Evolutionary conservation across 2,329 filamentous ascomycete species (phyloP), one percentile per base, ranked within the genome.

Genomic region (Beauveria rudraprayagi): DNA sequence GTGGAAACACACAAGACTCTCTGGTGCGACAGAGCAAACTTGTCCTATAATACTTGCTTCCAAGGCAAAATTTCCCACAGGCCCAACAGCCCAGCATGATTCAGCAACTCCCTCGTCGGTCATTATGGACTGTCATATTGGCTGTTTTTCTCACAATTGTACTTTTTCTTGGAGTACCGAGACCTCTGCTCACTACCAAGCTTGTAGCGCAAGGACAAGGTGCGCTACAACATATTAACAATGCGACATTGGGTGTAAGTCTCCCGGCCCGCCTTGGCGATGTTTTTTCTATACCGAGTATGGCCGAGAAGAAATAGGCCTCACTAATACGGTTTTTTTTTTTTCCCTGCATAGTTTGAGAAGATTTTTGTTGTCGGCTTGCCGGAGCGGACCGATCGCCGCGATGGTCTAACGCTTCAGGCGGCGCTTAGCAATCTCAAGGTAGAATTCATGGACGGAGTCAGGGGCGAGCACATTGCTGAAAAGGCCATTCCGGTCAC

Each of bases 351-450:
- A 4, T 46, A 83, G 80, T 84, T 84, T 64, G 71, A 79, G 34
- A 75, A 79, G 57, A 78, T 84, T n/a, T 76, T 83, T 63, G 78
- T 80, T 24, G 75, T 84, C 52, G 81, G 79, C 51, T 73, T 83
- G 7, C 78, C 79, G 1, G 73, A 73, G 22, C 71, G 81, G 3
- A 78, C 75, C 19, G 82, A 84, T 64, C 76, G 80, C 10, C 75
- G 79, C 46, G 79, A 84, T 70, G 72, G 76, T 2, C 75, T 83
- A 66, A 71, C 74, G 1, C 70, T 82, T 6, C 76, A 77, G 2
- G 78, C 78, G 1, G 74, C 75, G 1, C 71, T 80, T 7, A 80
- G 72, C 28, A 73, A 74, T 11, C 66, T 83, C 6, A 66, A 73
- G 0, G 66, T 83, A 26, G 74, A 75, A 1, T 83, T 77, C 67